Base-by-base conservation (phyloP, 164 flowering plant genomes). In the Annona squamosa region DNA sequence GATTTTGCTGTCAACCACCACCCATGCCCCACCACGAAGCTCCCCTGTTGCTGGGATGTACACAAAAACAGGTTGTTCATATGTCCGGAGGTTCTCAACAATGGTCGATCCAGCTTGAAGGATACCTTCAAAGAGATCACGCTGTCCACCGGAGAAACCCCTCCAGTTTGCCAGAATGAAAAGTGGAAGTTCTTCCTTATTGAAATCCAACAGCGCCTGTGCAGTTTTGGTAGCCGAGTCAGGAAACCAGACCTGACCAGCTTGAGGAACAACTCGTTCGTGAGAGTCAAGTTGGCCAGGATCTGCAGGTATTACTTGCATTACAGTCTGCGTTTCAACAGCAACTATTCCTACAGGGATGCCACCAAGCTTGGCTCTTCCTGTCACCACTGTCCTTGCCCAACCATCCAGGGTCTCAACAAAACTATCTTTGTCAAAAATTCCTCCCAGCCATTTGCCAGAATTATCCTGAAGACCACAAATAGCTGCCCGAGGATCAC, bases 11-110 rank as follows among this genome's bases (percentile, higher is more conserved):
- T 93, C 99, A 68, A 96, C 90, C 59, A 96, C 98, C 41, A 93
- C 98, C 99, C 99, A 96, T n/a, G 99, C 98, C 59, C 99, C 99
- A 46, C 98, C 99, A 65, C 98, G 97, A 42, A 96, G 96, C 82
- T 96, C 99, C 42, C 94, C 96, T 87, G 85, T 90, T 96, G 85
- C 90, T 45, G 99, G 99, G 65, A 96, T 96, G 81, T 91, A 96
- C 3, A 96, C 95, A 78, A 96, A 96, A 61, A 92, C 95, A 13
- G 99, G 98, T 71, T 92, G 99, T 45, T 82, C 84, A 82, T 93
- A 96, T 6, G 97, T 92, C 47, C 99, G 85, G 44, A 96, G 97
- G 72, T 96, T 96, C 82, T 96, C 99, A 42, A 96, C 99, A 62
- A 96, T 96, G 59, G 95, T 89, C 56, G 99, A 93, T 16, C 99